Evolutionary conservation across 1,284 basidiomycete species (phyloP), one percentile per base, ranked within the genome.

Genomic region (Moniliella sp.): DNA sequence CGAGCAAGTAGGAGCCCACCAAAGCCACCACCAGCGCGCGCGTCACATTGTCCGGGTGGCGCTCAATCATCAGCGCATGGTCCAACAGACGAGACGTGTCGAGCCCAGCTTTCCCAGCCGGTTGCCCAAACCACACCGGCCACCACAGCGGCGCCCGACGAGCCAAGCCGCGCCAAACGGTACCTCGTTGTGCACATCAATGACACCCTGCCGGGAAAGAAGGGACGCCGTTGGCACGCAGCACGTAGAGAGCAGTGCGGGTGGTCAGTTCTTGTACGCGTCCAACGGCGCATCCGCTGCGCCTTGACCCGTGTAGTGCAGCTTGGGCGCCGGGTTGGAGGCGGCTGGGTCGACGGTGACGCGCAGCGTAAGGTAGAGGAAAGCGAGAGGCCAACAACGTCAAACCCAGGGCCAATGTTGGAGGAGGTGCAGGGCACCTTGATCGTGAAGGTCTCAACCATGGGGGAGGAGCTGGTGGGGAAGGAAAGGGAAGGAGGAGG

Each of bases 41-140:
- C 0, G 88, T 91, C 45, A 99, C 86, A 60, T 99, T 99, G 65
- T 99, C 88, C 5, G 88, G 88, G 62, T 99, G 91, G 8, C 88
- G 72, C 63, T 99, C 88, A 49, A 99, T 86, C 91, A 99, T 97
- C 37, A 99, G 69, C 1, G 91, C 86, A 57, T 83, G 88, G 64
- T 99, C 88, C 36, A 97, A 71, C 48, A 91, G 67, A 18, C 91
- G 73, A 31, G 69, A 70, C 18, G 64, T 67, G 10, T 75, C 59
- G 9, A 97, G 71, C 15, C 67, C 38, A 97, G 69, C 29, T 71
- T 45, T 10, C 81, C 86, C 10, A 97, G 66, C 12, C 74, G 69
- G 59, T 86, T 73, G 23, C 77, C 91, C 28, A 99, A 70, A 91
- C 67, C 15, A 93, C 79, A 27, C 88, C 88, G 0, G 84, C 88